Evolutionary conservation across 495 filamentous ascomycete genomes (phyloP).

Genomic region (Chaetomium fimeti): DNA sequence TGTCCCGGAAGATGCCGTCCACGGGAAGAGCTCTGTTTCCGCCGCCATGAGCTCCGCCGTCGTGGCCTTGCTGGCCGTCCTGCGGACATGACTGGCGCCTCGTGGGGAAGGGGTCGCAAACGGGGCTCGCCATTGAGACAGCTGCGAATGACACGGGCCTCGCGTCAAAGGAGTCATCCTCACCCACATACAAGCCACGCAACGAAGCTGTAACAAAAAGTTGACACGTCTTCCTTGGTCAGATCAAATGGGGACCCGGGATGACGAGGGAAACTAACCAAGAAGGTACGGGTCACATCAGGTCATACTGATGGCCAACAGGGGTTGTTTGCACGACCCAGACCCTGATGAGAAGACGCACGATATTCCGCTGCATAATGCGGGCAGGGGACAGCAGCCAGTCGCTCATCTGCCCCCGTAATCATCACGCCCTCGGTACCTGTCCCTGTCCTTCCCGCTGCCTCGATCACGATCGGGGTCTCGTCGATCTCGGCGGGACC

Average conservation of each 20-base stretch:
- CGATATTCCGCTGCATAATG: constrained; percentile 1
- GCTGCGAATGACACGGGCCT: background rate
- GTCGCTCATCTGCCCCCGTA: constrained; percentile 25
- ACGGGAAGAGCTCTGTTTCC: background rate
- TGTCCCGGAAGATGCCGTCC: constrained; percentile 9
- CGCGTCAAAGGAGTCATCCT: background rate
- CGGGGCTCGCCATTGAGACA: background rate
- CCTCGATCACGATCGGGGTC: constrained; percentile 27
- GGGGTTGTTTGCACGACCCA: background rate
- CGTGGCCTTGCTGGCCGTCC: background rate
- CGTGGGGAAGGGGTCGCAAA: background rate
- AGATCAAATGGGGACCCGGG: background rate
- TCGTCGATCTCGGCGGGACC: constrained; percentile 27
- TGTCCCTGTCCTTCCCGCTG: constrained; percentile 8
- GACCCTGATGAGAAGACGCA: background rate
- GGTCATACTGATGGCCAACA: background rate
- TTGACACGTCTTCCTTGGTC: background rate
- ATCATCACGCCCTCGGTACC: constrained; percentile 23
- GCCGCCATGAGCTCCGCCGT: background rate
- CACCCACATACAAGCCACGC: background rate
- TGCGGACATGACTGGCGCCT: background rate
- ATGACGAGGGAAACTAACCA: constrained; percentile 4
- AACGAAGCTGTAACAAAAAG: background rate
- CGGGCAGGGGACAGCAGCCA: background rate
- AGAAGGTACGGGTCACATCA: background rate